phyloP scores from a whole-genome alignment of 2,329 filamentous ascomycete species.

The Thermochaetoides dissita region DNA sequence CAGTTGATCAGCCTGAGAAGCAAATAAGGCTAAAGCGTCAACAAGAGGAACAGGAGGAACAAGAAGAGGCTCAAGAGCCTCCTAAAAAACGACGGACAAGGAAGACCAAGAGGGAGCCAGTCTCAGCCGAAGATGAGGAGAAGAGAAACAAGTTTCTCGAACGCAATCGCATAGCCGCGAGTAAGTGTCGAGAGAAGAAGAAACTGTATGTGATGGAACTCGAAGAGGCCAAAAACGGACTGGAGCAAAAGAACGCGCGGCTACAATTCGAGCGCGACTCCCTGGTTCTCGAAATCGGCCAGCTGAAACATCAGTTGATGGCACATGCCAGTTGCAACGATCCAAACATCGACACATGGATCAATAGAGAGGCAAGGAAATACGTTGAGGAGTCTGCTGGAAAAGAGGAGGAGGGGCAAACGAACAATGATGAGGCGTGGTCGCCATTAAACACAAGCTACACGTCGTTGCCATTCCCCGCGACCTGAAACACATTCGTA shows the following conservation, averaged over 20 bases:
- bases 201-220: slow-evolving; percentile 39
- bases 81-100: slow-evolving; percentile 18
- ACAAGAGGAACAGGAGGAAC: too few relatives aligned
- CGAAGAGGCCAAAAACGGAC: slow-evolving; percentile 28
- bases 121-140: slow-evolving; percentile 19
- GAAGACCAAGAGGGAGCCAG: slow-evolving; percentile 12
- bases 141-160: slow-evolving; percentile 48
- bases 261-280: slow-evolving; percentile 30
- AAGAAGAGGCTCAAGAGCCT: slow-evolving; percentile 2
- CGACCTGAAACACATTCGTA: too few relatives aligned
- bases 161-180: slow-evolving; percentile 58
- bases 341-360: slow-evolving; percentile 38
- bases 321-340: slow-evolving; percentile 38
- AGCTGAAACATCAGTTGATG: slow-evolving; percentile 38
- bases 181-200: slow-evolving; percentile 59
- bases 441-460: too few relatives aligned
- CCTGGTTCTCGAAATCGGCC: slow-evolving; percentile 30
- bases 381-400: slow-evolving; percentile 23
- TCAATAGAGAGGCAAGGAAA: slow-evolving; percentile 36
- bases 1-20: too few relatives aligned
- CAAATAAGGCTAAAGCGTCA: too few relatives aligned
- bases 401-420: background rate
- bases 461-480: too few relatives aligned
- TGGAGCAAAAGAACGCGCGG: slow-evolving; percentile 30
- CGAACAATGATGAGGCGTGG: slow-evolving; percentile 4